Percentiles rank a stretch among this genome's conserved stretches.
These are phyloP conservation scores for Conticribra weissflogii DNA, from an alignment of 108 stramenopile species.

Conservation along the genomic window DNA sequence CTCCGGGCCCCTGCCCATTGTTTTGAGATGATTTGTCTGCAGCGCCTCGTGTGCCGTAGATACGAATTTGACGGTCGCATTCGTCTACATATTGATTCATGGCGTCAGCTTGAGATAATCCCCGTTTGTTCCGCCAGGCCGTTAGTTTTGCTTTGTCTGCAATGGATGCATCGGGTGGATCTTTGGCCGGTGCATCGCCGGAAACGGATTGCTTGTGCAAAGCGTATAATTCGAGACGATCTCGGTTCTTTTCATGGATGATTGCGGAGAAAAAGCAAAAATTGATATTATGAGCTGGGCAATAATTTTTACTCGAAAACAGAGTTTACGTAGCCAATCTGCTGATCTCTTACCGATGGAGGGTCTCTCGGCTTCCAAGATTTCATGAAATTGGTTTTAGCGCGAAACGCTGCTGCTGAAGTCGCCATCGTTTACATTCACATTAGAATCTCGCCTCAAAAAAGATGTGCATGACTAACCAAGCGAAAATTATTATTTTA, in stretches of 20 bases:
- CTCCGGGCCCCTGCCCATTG: background rate
- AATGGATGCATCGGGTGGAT: conserved; percentile 45
- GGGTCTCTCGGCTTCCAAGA: conserved; percentile 78
- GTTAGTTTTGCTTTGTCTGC: conserved; percentile 82
- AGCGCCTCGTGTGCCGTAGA: conserved; percentile 65
- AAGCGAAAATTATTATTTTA: too few relatives aligned
- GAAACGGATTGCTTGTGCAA: conserved; percentile 86
- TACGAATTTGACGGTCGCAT: conserved; percentile 77
- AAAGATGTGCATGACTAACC: too few relatives aligned
- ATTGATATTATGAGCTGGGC: conserved; percentile 7
- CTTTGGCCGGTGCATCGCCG: conserved; percentile 69
- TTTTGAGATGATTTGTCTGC: background rate
- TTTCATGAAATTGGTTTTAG: conserved; percentile 76
- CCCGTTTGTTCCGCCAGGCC: conserved; percentile 76
- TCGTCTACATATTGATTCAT: conserved; percentile 81
- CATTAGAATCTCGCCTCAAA: too few relatives aligned
- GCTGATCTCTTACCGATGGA: conserved; percentile 83
- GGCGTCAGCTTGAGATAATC: conserved; percentile 62
- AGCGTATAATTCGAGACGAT: conserved; percentile 88
- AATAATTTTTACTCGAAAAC: background rate
- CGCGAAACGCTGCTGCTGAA: conserved; percentile 55
- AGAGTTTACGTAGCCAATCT: too few relatives aligned
- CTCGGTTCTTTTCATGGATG: conserved; percentile 59
- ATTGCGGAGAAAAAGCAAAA: background rate
- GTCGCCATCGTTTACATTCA: conserved; percentile 26